phyloP scores from a whole-genome alignment of 495 filamentous ascomycete species.

The Penicillium subrubescens region DNA sequence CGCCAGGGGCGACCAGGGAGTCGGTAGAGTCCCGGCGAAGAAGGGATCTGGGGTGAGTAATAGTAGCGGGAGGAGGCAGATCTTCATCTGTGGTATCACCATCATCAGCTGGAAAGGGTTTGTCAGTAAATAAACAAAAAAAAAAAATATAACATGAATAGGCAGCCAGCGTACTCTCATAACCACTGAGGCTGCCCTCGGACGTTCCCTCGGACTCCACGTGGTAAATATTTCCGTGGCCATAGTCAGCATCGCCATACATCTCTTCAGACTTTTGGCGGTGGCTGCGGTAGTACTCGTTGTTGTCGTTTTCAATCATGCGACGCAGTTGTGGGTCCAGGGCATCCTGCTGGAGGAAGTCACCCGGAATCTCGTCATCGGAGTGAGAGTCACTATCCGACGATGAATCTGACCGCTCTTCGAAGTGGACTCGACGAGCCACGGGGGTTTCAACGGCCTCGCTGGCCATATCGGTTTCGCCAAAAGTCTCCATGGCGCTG shows the following conservation, averaged over 20 bases:
- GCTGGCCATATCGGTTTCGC: constrained; percentile 46
- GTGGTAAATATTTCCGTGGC: constrained; percentile 51
- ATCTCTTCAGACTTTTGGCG: constrained; percentile 48
- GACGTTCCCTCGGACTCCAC: constrained; percentile 57
- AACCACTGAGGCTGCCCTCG: constrained; percentile 67
- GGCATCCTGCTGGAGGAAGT: constrained; percentile 71
- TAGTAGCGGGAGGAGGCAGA: constrained; percentile 57
- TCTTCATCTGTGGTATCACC: constrained; percentile 88
- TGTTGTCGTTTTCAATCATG: constrained; percentile 65
- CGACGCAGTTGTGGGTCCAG: constrained; percentile 69
- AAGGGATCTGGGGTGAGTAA: constrained; percentile 57
- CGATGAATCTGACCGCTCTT: constrained; percentile 51
- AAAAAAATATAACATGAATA: constrained; percentile 11
- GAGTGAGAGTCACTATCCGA: constrained; percentile 55
- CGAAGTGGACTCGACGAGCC: constrained; percentile 54
- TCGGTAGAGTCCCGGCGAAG: constrained; percentile 55
- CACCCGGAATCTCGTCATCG: constrained; percentile 65
- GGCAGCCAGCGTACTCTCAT: constrained; percentile 64
- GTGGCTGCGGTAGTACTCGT: constrained; percentile 44
- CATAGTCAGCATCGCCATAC: constrained; percentile 48
- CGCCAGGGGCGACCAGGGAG: constrained; percentile 44
- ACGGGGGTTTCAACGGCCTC: constrained; percentile 47
- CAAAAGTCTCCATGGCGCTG: constrained; percentile 48
- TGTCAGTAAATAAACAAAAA: constrained; percentile 53
- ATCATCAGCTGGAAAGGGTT: constrained; percentile 61